These are phyloP conservation scores for Pistacia integerrima DNA, from an alignment of 345 rosid species.

Conservation along the genomic window DNA sequence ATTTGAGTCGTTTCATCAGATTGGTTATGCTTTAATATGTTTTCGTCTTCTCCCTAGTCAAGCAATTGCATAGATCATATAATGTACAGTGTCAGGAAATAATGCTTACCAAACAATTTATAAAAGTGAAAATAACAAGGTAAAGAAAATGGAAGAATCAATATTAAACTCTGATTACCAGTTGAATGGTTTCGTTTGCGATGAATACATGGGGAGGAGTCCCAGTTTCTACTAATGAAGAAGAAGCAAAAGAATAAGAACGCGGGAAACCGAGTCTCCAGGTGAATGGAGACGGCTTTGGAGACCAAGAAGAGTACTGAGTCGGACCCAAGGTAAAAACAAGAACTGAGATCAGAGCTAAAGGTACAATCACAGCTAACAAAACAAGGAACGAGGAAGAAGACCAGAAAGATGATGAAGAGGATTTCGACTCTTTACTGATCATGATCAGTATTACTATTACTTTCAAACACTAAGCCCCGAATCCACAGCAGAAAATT, in stretches of 20 bases:
- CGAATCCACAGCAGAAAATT: too few relatives aligned
- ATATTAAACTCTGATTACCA: neutral
- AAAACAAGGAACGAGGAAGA: conserved; percentile 9
- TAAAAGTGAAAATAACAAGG: neutral
- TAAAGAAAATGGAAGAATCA: too few relatives aligned
- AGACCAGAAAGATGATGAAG: conserved; percentile 1
- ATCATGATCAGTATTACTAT: too few relatives aligned
- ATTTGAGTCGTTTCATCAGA: neutral
- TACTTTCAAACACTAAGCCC: too few relatives aligned
- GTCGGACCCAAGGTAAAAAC: conserved; percentile 8
- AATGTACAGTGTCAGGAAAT: neutral
- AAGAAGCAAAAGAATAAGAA: neutral
- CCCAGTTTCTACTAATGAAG: neutral
- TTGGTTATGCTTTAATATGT: conserved; percentile 1
- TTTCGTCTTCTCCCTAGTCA: conserved; percentile 1
- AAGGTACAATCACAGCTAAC: conserved; percentile 6
- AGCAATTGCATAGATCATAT: neutral
- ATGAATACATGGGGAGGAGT: neutral
- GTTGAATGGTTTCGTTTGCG: neutral
- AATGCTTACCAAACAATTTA: neutral
- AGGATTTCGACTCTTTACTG: neutral
- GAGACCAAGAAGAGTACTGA: conserved; percentile 11
- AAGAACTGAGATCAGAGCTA: conserved; percentile 4
- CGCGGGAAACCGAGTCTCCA: conserved; percentile 18
- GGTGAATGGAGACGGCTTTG: conserved; percentile 8